Evolutionary conservation across 176 grass and related monocot species (phyloP), one percentile per base, ranked within the genome.

Genomic region (Microstegium vimineum): DNA sequence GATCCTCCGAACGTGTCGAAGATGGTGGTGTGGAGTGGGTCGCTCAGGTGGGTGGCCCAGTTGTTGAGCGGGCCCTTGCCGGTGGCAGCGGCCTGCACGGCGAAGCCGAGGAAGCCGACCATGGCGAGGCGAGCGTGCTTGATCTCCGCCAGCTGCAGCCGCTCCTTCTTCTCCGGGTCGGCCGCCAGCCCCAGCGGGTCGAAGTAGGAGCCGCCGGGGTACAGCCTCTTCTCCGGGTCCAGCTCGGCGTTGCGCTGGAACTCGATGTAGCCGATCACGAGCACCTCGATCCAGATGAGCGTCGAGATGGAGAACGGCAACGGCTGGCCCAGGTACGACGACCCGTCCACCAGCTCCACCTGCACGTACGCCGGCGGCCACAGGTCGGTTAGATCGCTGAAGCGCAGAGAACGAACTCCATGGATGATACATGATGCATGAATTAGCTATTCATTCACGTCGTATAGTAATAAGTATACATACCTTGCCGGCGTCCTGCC

Each of bases 401-500:
- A n/a, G n/a, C n/a, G n/a, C n/a, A n/a, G n/a, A n/a, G n/a, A n/a
- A n/a, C n/a, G n/a, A n/a, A n/a, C n/a, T n/a, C n/a, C n/a, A n/a
- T n/a, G n/a, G n/a, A n/a, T n/a, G n/a, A n/a, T n/a, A n/a, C n/a
- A n/a, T n/a, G n/a, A n/a, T n/a, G n/a, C n/a, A n/a, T n/a, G n/a
- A n/a, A n/a, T n/a, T n/a, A n/a, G n/a, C n/a, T n/a, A n/a, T n/a
- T n/a, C n/a, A n/a, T n/a, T n/a, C n/a, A n/a, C n/a, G n/a, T n/a
- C n/a, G n/a, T n/a, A n/a, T n/a, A n/a, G n/a, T n/a, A n/a, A n/a
- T n/a, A n/a, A n/a, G n/a, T n/a, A n/a, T n/a, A n/a, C n/a, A n/a
- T 84, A 98, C 96, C 96, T 98, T 98, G 31, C 96, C 96, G 38
- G 96, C 96, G n/a, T 98, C 96, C 81, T 98, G 96, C 96, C 96